Evolutionary conservation across 2,329 filamentous ascomycete species (phyloP).

Genomic region (Helotiales sp.): DNA sequence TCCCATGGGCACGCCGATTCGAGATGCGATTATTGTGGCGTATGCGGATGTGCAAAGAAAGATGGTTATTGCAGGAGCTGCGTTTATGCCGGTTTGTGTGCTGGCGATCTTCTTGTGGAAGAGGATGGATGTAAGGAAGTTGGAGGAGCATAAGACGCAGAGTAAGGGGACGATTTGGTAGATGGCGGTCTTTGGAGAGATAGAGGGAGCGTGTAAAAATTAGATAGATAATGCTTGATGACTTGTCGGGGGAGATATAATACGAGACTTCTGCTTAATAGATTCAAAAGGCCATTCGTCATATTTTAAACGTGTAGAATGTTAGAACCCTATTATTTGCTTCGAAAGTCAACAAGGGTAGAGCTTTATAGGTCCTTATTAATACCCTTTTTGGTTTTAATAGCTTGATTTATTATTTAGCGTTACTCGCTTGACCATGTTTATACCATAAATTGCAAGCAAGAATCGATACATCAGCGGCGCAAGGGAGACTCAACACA

Average conservation of each 20-base stretch:
- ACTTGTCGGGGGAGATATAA: not conserved
- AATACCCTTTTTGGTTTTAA: too few species aligned
- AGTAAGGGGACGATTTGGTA: slow-evolving; percentile 7
- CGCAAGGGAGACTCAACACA: too few species aligned
- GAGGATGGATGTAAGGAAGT: slow-evolving; percentile 9
- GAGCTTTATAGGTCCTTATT: too few species aligned
- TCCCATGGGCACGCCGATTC: slow-evolving; percentile 51
- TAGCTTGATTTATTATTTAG: too few species aligned
- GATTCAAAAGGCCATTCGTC: too few species aligned
- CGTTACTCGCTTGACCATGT: too few species aligned
- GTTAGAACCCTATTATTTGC: too few species aligned
- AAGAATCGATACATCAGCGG: too few species aligned
- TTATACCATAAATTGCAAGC: too few species aligned
- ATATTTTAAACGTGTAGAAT: too few species aligned
- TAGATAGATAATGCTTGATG: not conserved
- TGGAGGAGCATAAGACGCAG: slow-evolving; percentile 4
- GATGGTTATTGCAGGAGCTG: slow-evolving; percentile 44
- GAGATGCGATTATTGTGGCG: slow-evolving; percentile 61
- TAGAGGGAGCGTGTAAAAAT: not conserved
- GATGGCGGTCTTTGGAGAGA: not conserved
- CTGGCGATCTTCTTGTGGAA: slow-evolving; percentile 6
- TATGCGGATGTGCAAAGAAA: slow-evolving; percentile 59
- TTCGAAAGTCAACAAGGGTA: too few species aligned
- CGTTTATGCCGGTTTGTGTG: slow-evolving; percentile 7
- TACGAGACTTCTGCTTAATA: too few species aligned